A percentile compares a stretch with the other conserved stretches of the same genome.
phyloP scores from a whole-genome alignment of 345 rosid genomes.

The Eucalyptus guilfoylei region DNA sequence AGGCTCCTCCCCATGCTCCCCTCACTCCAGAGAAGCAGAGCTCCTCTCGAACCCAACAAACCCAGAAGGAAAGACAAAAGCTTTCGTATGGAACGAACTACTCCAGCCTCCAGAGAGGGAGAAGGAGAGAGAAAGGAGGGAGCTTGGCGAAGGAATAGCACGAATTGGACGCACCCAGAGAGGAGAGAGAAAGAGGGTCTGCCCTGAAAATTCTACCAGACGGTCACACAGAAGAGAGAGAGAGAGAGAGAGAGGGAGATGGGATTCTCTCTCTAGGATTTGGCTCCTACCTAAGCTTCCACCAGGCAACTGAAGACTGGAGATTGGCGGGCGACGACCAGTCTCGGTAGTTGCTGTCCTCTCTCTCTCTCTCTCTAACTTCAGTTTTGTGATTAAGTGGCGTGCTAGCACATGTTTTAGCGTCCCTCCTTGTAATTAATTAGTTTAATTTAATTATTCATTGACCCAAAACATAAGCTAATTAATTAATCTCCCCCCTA shows the following conservation, averaged over 20 bases:
- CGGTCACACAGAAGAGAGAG: background rate
- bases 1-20: background rate
- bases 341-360: background rate
- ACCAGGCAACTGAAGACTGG: background rate
- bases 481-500: background rate
- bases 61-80: background rate
- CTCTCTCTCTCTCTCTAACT: background rate
- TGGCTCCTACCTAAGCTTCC: slow-evolving; percentile 4
- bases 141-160: background rate
- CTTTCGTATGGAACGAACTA: background rate
- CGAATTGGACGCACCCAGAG: background rate
- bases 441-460: background rate
- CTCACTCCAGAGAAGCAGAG: background rate
- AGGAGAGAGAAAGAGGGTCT: background rate
- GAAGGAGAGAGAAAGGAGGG: background rate
- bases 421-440: background rate
- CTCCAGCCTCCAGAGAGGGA: background rate
- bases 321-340: background rate
- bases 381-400: background rate
- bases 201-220: background rate
- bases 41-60: background rate
- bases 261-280: background rate
- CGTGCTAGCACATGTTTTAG: background rate
- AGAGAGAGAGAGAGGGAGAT: background rate
- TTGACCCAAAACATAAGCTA: background rate